A percentile compares a stretch with the other conserved stretches of the same genome.
These are phyloP conservation scores for Apiospora hydei DNA, from an alignment of 2,329 filamentous ascomycete genomes.

Conservation along the genomic window DNA sequence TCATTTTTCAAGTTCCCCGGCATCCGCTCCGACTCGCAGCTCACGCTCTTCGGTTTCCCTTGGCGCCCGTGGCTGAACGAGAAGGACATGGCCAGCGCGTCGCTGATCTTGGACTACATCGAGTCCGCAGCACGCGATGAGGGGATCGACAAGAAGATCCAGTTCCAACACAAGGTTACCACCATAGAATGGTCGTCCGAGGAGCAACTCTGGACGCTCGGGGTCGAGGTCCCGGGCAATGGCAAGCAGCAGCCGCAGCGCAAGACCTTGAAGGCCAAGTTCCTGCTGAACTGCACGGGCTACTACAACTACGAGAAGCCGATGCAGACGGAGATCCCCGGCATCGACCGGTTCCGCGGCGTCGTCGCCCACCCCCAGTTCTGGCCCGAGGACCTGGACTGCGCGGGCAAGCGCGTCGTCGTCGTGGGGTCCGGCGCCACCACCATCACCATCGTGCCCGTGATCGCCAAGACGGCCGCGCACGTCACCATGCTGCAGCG, in stretches of 20 bases:
- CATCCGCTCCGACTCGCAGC: slow-evolving; percentile 69
- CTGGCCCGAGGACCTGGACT: slow-evolving; percentile 75
- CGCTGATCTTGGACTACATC: slow-evolving; percentile 61
- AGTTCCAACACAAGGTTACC: slow-evolving; percentile 55
- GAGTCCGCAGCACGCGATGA: slow-evolving; percentile 53
- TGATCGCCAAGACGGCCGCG: slow-evolving; percentile 67
- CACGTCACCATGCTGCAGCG: slow-evolving; percentile 83
- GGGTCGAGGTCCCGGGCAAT: slow-evolving; percentile 57
- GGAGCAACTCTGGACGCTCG: slow-evolving; percentile 60
- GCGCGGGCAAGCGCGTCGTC: slow-evolving; percentile 70
- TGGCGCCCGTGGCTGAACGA: slow-evolving; percentile 73
- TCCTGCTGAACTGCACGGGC: slow-evolving; percentile 66
- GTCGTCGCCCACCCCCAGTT: slow-evolving; percentile 70
- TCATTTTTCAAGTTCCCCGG: slow-evolving; percentile 79
- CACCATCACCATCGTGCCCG: slow-evolving; percentile 77
- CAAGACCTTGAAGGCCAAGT: slow-evolving; percentile 53
- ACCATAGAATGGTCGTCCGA: slow-evolving; percentile 61
- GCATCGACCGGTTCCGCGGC: slow-evolving; percentile 66
- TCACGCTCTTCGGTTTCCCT: slow-evolving; percentile 69
- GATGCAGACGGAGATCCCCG: slow-evolving; percentile 61
- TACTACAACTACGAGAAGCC: slow-evolving; percentile 71
- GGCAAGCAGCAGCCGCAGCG: slow-evolving; percentile 36
- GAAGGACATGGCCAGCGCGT: slow-evolving; percentile 30
- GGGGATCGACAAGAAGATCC: slow-evolving; percentile 62
- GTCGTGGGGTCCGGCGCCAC: slow-evolving; percentile 83